Percentiles rank a stretch among this genome's conserved stretches.
Evolutionary conservation across 2,329 filamentous ascomycete genomes (phyloP).

Genomic region (Trichophyton rubrum): DNA sequence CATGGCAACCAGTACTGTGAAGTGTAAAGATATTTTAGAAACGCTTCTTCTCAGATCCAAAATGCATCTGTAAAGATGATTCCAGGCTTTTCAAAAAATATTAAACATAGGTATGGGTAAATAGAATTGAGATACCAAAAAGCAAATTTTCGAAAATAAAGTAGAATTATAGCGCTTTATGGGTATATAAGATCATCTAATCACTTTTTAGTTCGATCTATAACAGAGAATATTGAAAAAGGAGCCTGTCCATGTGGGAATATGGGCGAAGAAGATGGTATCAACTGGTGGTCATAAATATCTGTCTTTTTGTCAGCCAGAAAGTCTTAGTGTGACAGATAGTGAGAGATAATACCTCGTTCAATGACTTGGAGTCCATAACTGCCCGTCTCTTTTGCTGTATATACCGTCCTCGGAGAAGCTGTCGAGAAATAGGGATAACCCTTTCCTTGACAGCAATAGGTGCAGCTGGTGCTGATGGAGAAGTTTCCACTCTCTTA

Average conservation of each 20-base stretch:
- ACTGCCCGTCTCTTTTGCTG: conserved; percentile 76
- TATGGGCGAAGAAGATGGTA: background rate
- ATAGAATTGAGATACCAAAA: background rate
- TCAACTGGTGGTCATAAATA: conserved; percentile 25
- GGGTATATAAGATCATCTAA: conserved; percentile 1
- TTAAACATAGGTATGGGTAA: background rate
- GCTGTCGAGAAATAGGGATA: conserved; percentile 49
- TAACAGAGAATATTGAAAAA: background rate
- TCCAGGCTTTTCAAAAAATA: background rate
- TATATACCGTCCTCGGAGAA: conserved; percentile 70
- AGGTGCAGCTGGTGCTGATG: background rate
- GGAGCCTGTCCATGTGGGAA: background rate
- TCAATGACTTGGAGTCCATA: conserved; percentile 67
- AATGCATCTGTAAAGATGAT: background rate
- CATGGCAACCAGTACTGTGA: background rate
- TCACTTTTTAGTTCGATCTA: background rate
- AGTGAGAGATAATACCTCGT: conserved; percentile 51
- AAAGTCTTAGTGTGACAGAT: background rate
- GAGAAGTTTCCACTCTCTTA: conserved; percentile 8
- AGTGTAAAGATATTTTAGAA: background rate
- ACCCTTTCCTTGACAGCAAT: background rate
- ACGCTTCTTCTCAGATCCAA: background rate
- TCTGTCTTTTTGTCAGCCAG: conserved; percentile 16
- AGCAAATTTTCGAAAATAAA: background rate
- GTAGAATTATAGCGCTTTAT: background rate